Evolutionary conservation across 2,329 filamentous ascomycete species (phyloP).

Genomic region (Arthrobotrys sinensis): DNA sequence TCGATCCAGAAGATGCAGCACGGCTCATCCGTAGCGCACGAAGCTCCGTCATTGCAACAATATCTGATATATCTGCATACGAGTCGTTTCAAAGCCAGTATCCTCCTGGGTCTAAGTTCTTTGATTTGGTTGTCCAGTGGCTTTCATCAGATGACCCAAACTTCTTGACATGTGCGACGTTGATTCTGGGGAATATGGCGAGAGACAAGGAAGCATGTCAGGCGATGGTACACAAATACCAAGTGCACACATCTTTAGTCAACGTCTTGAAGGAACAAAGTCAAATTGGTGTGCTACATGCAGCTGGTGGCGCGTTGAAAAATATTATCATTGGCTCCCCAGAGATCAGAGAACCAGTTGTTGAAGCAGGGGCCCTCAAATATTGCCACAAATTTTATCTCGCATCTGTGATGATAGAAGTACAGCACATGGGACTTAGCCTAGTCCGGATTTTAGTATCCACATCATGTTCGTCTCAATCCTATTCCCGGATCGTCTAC

Average conservation of each 20-base stretch:
- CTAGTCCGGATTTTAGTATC: conserved; percentile 68
- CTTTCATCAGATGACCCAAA: conserved; percentile 67
- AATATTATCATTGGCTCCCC: conserved; percentile 68
- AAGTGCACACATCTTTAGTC: conserved; percentile 68
- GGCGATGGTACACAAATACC: conserved; percentile 67
- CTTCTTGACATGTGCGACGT: conserved; percentile 69
- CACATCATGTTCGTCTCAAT: conserved; percentile 68
- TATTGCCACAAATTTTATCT: conserved; percentile 62
- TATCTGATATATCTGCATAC: conserved; percentile 62
- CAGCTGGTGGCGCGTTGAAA: conserved; percentile 70
- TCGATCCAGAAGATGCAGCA: conserved; percentile 22
- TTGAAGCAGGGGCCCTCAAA: conserved; percentile 28
- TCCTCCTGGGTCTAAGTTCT: conserved; percentile 67
- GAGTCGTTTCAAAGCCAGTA: conserved; percentile 65
- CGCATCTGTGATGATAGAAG: conserved; percentile 68
- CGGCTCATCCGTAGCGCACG: conserved; percentile 59
- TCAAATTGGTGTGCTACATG: conserved; percentile 68
- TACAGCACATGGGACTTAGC: conserved; percentile 67
- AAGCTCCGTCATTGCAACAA: conserved; percentile 55
- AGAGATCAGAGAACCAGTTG: conserved; percentile 16
- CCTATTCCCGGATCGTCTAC: conserved; percentile 66
- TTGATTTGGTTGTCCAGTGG: conserved; percentile 68
- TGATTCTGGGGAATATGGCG: conserved; percentile 70
- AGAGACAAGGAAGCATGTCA: conserved; percentile 69
- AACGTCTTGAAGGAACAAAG: conserved; percentile 66